Evolutionary conservation across 768 basidiomycete genomes (phyloP), one percentile per base, ranked within the genome.

Genomic region (Tricholoma matsutake): DNA sequence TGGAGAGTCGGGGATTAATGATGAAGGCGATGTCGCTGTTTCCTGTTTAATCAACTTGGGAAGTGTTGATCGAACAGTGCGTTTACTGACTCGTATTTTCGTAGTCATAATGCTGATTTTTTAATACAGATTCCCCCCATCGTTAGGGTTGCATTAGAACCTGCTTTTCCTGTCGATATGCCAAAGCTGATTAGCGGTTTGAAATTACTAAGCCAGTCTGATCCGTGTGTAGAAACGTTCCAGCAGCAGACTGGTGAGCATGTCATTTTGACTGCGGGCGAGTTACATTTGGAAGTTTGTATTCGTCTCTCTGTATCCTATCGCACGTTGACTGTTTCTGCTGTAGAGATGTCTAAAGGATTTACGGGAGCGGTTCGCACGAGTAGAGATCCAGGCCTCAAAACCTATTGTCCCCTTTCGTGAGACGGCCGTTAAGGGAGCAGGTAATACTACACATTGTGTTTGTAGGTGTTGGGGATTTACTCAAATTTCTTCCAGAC

Each of bases 181-280:
- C 88, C 86, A 1, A 94, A 92, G 71, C 80, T 99, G 22, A 82
- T 98, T 49, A 82, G 81, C 37, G 97, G 97, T 1, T 78, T 99
- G 58, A 91, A 90, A 64, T 78, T 98, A 11, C 84, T 99, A 34
- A 91, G 89, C 65, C 96, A 98, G 70, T 89, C 95, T 4, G 97
- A 98, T 76, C 96, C 97, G 1, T 98, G 95, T 64, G 96, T 96
- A 4, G 94, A 98, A 71, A 96, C 92, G 0, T 95, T 98, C 72
- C 95, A 98, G 65, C 97, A 98, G 73, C 86, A 93, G 67, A 97
- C 96, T 0, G 97, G 97, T 32, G 97, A 99, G 72, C 91, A 97
- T 72, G 97, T 99, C 59, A 97, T 99, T 64, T 75, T 98, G 61
- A 92, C 92, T 2, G 97, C 97, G 1, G 97, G 97, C 32, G 96